Evolutionary conservation across 345 rosid species (phyloP), one percentile per base, ranked within the genome.

Genomic region (Arabidopsis arenosa): DNA sequence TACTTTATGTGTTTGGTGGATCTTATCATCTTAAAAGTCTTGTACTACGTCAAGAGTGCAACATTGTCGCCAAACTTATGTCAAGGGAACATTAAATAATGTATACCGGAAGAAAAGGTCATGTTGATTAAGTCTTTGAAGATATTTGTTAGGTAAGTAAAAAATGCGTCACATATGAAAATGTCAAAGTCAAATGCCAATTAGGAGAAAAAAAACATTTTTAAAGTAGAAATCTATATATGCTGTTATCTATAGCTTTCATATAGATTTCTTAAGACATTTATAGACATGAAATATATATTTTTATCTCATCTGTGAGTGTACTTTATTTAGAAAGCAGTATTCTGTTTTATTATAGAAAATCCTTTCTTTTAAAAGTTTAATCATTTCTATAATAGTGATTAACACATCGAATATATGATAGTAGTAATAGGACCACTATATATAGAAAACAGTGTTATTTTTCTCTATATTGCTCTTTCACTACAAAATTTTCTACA

Each of bases 291-390:
- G 43, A 9, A 15, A 47, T 4, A 3, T 6, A 18, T 18, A 18
- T 45, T 49, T 33, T 35, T 26, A 3, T 64, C 36, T 45, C 8
- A 45, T 65, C 6, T 56, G 14, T 4, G 9, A 56, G 32, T 2
- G 9, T 26, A 48, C 73, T 75, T 75, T 74, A 66, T 74, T 47
- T 36, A 48, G 53, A 75, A 75, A 75, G 68, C 51, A 14, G 54
- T 2, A 60, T 14, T 49, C 47, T 59, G 74, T 75, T 75, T 41
- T 59, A 52, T 18, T 60, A 60, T 68, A 64, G 8, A 75, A 51
- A 6, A 4, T 2, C 6, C 11, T 9, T 39, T 26, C 23, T 26
- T 9, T 68, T 2, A 0, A 52, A 48, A 62, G 17, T 49, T 49
- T 5, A 6, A 36, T 21, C n/a, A 37, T 52, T 51, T 66, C 35